A percentile compares a stretch with the other conserved stretches of the same genome.
These are phyloP conservation scores for Arthrobotrys pseudoclavata DNA, from an alignment of 2,329 filamentous ascomycete genomes.

Conservation along the genomic window DNA sequence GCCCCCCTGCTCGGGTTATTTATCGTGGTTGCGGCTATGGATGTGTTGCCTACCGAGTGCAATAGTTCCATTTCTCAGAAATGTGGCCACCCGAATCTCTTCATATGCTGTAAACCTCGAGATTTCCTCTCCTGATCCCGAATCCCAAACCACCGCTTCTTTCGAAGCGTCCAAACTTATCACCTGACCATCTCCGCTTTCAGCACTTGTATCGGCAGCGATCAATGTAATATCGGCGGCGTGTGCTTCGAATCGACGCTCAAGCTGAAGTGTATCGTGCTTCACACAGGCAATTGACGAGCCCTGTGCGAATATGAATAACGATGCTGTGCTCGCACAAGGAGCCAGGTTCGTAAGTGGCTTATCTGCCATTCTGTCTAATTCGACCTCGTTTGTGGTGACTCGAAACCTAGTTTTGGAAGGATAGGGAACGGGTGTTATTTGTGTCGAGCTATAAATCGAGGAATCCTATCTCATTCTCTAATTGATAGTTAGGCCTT, in stretches of 20 bases:
- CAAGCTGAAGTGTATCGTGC: conserved; percentile 91
- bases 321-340: conserved; percentile 88
- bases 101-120: conserved; percentile 94
- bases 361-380: conserved; percentile 51
- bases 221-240: conserved; percentile 85
- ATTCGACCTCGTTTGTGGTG: conserved; percentile 41
- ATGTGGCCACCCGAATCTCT: conserved; percentile 83
- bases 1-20: conserved; percentile 46
- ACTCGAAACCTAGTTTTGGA: conserved; percentile 47
- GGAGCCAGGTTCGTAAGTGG: conserved; percentile 67
- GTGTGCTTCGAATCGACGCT: conserved; percentile 86
- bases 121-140: conserved; percentile 90
- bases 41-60: conserved; percentile 81
- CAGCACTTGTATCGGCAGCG: conserved; percentile 90
- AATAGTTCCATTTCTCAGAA: conserved; percentile 98
- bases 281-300: conserved; percentile 86
- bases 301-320: conserved; percentile 89
- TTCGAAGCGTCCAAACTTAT: conserved; percentile 93
- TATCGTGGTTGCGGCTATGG: conserved; percentile 24
- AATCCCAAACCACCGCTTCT: conserved; percentile 96
- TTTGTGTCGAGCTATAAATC: conserved; percentile 47
- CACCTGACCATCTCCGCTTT: conserved; percentile 85
- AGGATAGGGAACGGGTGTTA: conserved; percentile 30
- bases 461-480: conserved; percentile 56
- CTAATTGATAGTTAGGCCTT: conserved; percentile 26